Evolutionary conservation across 352 stramenopile genomes (phyloP), one percentile per base, ranked within the genome.

Genomic region (Phytopythium boreale): DNA sequence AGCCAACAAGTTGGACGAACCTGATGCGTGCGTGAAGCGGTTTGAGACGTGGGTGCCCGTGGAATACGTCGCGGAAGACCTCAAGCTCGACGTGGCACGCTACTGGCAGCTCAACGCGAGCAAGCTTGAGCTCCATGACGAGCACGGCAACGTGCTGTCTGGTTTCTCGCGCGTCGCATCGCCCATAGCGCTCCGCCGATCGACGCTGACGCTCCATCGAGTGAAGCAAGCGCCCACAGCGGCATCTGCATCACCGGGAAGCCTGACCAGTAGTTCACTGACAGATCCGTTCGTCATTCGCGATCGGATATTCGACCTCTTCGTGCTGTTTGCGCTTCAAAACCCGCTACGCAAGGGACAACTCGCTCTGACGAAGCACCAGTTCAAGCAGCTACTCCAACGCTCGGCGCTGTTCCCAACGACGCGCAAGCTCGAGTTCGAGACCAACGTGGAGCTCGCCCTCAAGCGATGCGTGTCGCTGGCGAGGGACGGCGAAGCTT

Each of bases 331-430:
- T 46, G 73, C 82, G 0, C 64, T 92, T 0, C 81, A 85, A 19
- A 89, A 88, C 22, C 72, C 70, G 4, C 82, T 67, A 41, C 75
- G 75, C 51, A 77, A 71, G 20, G 67, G 55, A 2, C 56, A 61
- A n/a, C 66, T 80, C n/a, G 63, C 64, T 2, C 74, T 92, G 34
- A 81, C 82, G 11, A 79, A 76, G 41, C 87, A 79, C 20, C 81
- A 92, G 43, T 90, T 92, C 72, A 92, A 90, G 53, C 67, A 76
- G 26, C 58, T 87, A 22, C 36, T 87, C 2, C 68, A 84, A 34
- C 83, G 82, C 64, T 55, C 72, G 12, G 60, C 24, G 2, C 26
- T 74, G 1, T 70, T 68, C 22, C 66, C 75, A 15, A 74, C 37
- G 22, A 68, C 68, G n/a, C 57, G 49, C 1, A 89, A 87, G 44